phyloP scores from a whole-genome alignment of 805 yeast genomes.

The Saccharomycopsis sp. region DNA sequence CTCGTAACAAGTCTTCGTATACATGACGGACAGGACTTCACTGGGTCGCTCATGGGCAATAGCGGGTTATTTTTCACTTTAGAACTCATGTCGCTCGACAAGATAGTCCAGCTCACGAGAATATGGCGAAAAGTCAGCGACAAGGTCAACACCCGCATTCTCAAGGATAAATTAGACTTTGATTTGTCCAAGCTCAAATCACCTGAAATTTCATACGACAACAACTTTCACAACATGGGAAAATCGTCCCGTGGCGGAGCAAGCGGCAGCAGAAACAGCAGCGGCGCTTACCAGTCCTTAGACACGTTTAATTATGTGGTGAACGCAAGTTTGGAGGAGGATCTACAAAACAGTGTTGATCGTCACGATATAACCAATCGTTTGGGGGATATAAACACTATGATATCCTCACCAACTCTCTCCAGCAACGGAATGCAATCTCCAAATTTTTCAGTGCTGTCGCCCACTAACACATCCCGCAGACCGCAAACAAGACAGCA shows the following conservation, averaged over 20 bases:
- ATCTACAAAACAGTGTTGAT: slow-evolving; percentile 14
- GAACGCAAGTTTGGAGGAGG: slow-evolving; percentile 19
- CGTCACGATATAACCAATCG: not conserved
- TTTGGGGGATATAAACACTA: not conserved
- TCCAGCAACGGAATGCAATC: not conserved
- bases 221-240: slow-evolving; percentile 11
- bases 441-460: slow-evolving; percentile 5
- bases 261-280: slow-evolving; percentile 6
- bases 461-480: slow-evolving; percentile 21
- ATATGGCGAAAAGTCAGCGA: slow-evolving; percentile 76
- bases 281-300: slow-evolving; percentile 11
- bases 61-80: slow-evolving; percentile 76
- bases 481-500: slow-evolving; percentile 37
- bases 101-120: slow-evolving; percentile 70
- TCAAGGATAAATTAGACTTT: slow-evolving; percentile 11
- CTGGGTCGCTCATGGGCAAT: slow-evolving; percentile 63
- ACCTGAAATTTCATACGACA: slow-evolving; percentile 17
- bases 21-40: slow-evolving; percentile 87
- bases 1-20: slow-evolving; percentile 71
- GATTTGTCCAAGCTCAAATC: slow-evolving; percentile 9
- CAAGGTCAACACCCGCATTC: slow-evolving; percentile 28
- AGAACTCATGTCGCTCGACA: slow-evolving; percentile 73
- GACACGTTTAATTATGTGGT: slow-evolving; percentile 22
- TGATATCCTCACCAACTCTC: not conserved
- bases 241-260: slow-evolving; percentile 1